A percentile compares a stretch with the other conserved stretches of the same genome.
phyloP scores from a whole-genome alignment of 305 asterid genomes.

The Coffea humblotiana region DNA sequence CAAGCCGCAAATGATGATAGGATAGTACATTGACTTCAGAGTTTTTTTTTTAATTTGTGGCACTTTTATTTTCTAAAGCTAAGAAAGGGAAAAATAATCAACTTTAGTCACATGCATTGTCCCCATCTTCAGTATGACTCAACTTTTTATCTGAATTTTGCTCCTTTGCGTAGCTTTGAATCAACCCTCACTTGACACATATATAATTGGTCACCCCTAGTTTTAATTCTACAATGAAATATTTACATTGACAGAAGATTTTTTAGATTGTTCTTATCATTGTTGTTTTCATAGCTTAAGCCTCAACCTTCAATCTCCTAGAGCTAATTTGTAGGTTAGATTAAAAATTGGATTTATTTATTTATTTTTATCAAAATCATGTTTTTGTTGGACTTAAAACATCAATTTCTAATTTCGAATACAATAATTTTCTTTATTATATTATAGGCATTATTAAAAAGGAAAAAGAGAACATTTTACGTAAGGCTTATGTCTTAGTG shows the following conservation, averaged over 20 bases:
- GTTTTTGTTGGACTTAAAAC: background rate
- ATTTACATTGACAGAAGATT: background rate
- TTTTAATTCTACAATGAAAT: too few species aligned
- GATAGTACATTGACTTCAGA: background rate
- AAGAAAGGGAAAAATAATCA: background rate
- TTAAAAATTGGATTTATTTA: background rate
- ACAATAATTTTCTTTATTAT: background rate
- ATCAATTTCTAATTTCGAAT: background rate
- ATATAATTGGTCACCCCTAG: background rate
- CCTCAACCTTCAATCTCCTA: background rate
- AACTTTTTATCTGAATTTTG: background rate
- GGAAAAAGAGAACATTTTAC: background rate
- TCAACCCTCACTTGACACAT: background rate
- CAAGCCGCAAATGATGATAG: background rate
- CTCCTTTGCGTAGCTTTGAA: constrained; percentile 3
- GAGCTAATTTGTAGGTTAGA: too few species aligned
- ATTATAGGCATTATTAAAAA: background rate
- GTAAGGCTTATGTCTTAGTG: background rate
- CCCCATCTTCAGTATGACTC: background rate
- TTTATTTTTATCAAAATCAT: background rate
- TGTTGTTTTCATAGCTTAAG: background rate
- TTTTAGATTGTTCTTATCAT: background rate
- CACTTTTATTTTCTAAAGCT: background rate
- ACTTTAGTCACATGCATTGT: constrained; percentile 7
- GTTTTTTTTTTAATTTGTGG: background rate